Evolutionary conservation across 768 basidiomycete genomes (phyloP), one percentile per base, ranked within the genome.

Genomic region (Naganishia vishniacii): DNA sequence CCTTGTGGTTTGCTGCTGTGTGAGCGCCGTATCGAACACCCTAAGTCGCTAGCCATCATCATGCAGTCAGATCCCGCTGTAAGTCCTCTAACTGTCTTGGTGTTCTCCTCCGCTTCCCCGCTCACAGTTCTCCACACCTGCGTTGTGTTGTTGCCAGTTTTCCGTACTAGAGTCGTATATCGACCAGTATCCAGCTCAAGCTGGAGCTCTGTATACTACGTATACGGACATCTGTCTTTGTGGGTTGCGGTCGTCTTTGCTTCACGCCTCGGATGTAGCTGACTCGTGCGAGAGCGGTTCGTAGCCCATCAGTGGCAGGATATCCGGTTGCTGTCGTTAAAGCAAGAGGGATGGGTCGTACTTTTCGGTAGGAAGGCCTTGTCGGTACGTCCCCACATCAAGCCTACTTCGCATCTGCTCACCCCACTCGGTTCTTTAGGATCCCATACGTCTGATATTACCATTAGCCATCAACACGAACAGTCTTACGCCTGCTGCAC

Each of bases 301-400:
- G 47, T 31, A 77, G 75, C 74, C 46, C 69, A 74, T 23, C 73
- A 75, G 69, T 77, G 75, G 75, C 63, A 68, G 28, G 71, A 75
- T 64, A 64, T 75, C 3, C 62, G 75, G 16, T 48, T 70, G 3
- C 48, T 64, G 6, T 40, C 65, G 3, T 59, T 77, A 2, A 37
- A 48, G 34, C 48, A 29, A 8, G 64, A 67, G 31, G 72, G 66
- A 48, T 77, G 75, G 75, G 65, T 65, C 1, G 68, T 72, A 1
- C 65, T 75, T 1, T 53, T 75, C 48, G 75, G 74, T n/a, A 72
- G 73, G 47, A 77, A 73, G 56, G 67, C 67, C 3, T 44, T 60
- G 41, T 34, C 67, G 48, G 75, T 72, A 37, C 41, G 70, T 70
- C 25, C 28, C 9, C n/a, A 9, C n/a, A n/a, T n/a, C n/a, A n/a